A percentile compares a stretch with the other conserved stretches of the same genome.
phyloP scores from a whole-genome alignment of 2,329 filamentous ascomycete species.

The Penicillium sp. region DNA sequence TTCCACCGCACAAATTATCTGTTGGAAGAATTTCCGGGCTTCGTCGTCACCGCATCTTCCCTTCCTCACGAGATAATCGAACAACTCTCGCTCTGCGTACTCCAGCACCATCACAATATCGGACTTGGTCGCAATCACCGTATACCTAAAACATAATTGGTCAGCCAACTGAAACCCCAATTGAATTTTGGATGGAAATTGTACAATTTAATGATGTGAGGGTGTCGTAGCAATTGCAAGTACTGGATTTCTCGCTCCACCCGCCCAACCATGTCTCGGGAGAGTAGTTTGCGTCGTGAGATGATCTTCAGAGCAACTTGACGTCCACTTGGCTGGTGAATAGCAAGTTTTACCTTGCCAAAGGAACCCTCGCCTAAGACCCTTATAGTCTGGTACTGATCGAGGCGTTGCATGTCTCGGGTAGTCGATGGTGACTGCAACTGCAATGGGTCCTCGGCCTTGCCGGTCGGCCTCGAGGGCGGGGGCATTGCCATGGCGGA shows the following conservation, averaged over 20 bases:
- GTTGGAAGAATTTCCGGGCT: constrained; percentile 97
- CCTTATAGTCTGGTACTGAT: constrained; percentile 85
- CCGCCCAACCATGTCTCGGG: constrained; percentile 93
- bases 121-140: constrained; percentile 88
- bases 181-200: constrained; percentile 30
- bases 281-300: constrained; percentile 90
- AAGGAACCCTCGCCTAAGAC: constrained; percentile 96
- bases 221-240: constrained; percentile 88
- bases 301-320: constrained; percentile 99
- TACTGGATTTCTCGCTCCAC: constrained; percentile 99
- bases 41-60: constrained; percentile 87
- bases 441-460: constrained; percentile 35
- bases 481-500: constrained; percentile 42
- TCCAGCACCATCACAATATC: constrained; percentile 99
- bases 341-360: constrained; percentile 96
- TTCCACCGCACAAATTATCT: constrained; percentile 97
- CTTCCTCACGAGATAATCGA: constrained; percentile 96
- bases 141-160: constrained; percentile 61
- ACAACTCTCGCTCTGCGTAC: constrained; percentile 93
- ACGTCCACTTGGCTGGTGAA: constrained; percentile 87
- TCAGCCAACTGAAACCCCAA: constrained; percentile 18
- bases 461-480: constrained; percentile 34
- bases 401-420: constrained; percentile 76
- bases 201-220: constrained; percentile 98
- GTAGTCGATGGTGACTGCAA: constrained; percentile 50